A percentile compares a stretch with the other conserved stretches of the same genome.
phyloP scores from a whole-genome alignment of 768 basidiomycete genomes.

The Boletus pseudo-olivaceus region DNA sequence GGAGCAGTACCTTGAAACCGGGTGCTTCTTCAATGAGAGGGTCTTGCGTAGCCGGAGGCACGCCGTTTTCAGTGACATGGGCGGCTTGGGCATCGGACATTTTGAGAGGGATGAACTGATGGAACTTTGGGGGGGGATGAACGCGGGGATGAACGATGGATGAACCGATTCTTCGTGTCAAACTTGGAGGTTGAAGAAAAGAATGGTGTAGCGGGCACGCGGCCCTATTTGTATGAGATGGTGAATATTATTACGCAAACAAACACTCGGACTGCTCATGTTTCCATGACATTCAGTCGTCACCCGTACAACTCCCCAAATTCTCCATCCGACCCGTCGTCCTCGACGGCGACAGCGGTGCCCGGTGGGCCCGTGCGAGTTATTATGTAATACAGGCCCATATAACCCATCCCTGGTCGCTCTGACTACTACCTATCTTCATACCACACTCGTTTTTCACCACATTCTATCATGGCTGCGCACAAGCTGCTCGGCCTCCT shows the following conservation, averaged over 20 bases:
- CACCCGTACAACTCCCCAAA: not conserved
- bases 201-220: slow-evolving; percentile 24
- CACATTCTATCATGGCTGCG: slow-evolving; percentile 38
- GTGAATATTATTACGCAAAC: slow-evolving; percentile 24
- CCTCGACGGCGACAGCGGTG: not conserved
- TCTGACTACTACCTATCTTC: not conserved
- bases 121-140: slow-evolving; percentile 45
- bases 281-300: slow-evolving; percentile 40
- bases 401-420: not conserved
- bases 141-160: slow-evolving; percentile 54
- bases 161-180: slow-evolving; percentile 84
- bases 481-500: slow-evolving; percentile 55
- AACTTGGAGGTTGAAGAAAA: slow-evolving; percentile 80
- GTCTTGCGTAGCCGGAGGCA: slow-evolving; percentile 74
- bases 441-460: slow-evolving; percentile 8
- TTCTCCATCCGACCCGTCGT: no score
- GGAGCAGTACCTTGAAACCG: slow-evolving; percentile 66
- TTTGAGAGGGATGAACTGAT: slow-evolving; percentile 53
- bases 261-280: slow-evolving; percentile 28
- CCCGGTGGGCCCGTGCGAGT: slow-evolving; percentile 16
- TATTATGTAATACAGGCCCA: slow-evolving; percentile 18
- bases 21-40: slow-evolving; percentile 62
- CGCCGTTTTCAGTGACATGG: slow-evolving; percentile 79
- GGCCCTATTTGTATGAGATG: slow-evolving; percentile 36
- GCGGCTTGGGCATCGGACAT: slow-evolving; percentile 94